Base-by-base conservation (phyloP, 257 asterid species). In the Echium plantagineum region DNA sequence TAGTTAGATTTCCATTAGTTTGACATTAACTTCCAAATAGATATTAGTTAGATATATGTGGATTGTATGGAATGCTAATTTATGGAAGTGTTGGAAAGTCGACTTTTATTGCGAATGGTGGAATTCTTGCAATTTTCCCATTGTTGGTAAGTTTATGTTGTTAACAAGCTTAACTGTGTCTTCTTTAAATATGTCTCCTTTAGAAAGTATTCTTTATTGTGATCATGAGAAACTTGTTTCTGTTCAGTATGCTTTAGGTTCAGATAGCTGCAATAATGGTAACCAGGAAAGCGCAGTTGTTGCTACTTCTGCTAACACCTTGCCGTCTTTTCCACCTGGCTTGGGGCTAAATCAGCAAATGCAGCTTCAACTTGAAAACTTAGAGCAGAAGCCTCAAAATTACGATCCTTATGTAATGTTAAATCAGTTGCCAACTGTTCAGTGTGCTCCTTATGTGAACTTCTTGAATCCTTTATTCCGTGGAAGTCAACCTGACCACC, bases 401-500 rank as follows among this genome's bases (percentile, higher is more conserved):
- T 53, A 51, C 19, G 31, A 55, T 57, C 48, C 70, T 16, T 53
- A 58, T 38, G 24, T 35, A 35, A 35, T 35, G 46, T 12, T 55
- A 1, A 65, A 53, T 58, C 66, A 63, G 24, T 49, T 58, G 46
- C 77, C 59, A 47, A 18, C 24, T 56, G 60, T 58, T 55, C 69
- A 71, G 52, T 56, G 62, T 75, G 48, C 24, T 35, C 12, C 61
- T 15, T 67, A 30, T 66, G 32, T 66, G 58, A 64, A 63, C 26
- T 64, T 53, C 51, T 49, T 48, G 53, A 66, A 58, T 31, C 65
- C 71, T 10, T 19, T 59, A 12, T 21, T 52, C 3, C 57, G 28
- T 57, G 67, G 70, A 7, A 38, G 60, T 58, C 68, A 48, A 9
- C 69, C 52, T 57, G 77, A 75, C 7, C 72, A 58, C 60, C 78